A percentile compares a stretch with the other conserved stretches of the same genome.
Evolutionary conservation across 805 yeast genomes (phyloP).

Genomic region (Cyberlindnera mrakii): DNA sequence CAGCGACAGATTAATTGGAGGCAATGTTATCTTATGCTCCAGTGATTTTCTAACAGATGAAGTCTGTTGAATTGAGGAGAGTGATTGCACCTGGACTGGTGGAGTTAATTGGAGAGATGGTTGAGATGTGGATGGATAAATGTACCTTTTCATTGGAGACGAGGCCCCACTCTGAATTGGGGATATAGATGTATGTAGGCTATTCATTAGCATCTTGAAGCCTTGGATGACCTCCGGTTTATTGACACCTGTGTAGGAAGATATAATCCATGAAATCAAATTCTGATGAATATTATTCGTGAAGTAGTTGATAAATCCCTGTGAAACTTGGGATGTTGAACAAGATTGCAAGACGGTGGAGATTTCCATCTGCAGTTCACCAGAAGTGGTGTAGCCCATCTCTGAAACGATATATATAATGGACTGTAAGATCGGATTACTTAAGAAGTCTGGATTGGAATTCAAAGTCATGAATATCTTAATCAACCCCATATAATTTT

Average conservation of each 20-base stretch:
- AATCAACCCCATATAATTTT: slow-evolving; percentile 39
- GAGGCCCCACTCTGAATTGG: slow-evolving; percentile 1
- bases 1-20: slow-evolving; percentile 1
- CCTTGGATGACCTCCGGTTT: slow-evolving; percentile 1
- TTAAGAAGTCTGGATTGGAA: slow-evolving; percentile 9
- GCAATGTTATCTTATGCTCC: background rate
- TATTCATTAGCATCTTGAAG: background rate
- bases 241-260: slow-evolving; percentile 1
- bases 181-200: background rate
- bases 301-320: slow-evolving; percentile 2
- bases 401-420: slow-evolving; percentile 15
- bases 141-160: background rate
- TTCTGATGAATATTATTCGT: slow-evolving; percentile 4
- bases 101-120: background rate
- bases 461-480: slow-evolving; percentile 32
- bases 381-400: slow-evolving; percentile 6
- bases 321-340: background rate
- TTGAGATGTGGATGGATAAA: background rate
- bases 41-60: background rate
- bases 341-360: background rate
- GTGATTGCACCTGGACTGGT: too few relatives aligned
- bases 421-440: slow-evolving; percentile 18
- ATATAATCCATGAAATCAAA: slow-evolving; percentile 4
- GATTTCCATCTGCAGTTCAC: slow-evolving; percentile 2
- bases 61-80: background rate